Conservation (phyloP, 805 yeast genomes). For the Candida suzukii region DNA sequence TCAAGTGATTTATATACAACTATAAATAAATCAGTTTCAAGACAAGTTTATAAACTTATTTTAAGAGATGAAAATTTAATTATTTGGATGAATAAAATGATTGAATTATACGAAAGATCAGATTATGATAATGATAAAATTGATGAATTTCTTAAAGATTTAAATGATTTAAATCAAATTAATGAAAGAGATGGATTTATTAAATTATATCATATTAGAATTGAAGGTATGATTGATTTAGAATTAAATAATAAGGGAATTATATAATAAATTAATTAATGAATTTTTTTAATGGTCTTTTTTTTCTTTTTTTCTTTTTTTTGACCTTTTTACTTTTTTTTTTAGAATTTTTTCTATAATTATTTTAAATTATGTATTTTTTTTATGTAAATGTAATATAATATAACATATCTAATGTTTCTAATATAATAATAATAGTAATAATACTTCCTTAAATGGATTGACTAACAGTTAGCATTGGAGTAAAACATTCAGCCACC, state of each 20-base stretch:
- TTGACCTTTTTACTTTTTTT: no score
- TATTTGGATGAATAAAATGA: slow-evolving; percentile 17
- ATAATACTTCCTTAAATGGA: no score
- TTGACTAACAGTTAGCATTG: slow-evolving; percentile 7
- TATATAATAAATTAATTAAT: no score
- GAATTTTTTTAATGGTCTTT: no score
- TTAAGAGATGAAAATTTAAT: slow-evolving; percentile 8
- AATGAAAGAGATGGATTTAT: not conserved
- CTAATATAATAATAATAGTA: no score
- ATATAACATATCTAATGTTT: no score
- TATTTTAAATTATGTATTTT: no score
- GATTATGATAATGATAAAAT: slow-evolving; percentile 8
- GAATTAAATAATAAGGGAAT: not conserved
- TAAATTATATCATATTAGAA: not conserved
- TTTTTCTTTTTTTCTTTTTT: no score
- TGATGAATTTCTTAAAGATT: slow-evolving; percentile 11
- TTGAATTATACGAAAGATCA: slow-evolving; percentile 25
- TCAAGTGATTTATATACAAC: slow-evolving; percentile 36
- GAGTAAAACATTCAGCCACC: slow-evolving; percentile 11
- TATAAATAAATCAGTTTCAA: slow-evolving; percentile 57
- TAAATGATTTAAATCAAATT: not conserved
- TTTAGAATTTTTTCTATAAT: no score
- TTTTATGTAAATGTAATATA: no score
- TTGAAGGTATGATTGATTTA: not conserved
- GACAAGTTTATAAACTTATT: slow-evolving; percentile 40